Evolutionary conservation across 345 rosid genomes (phyloP).

Genomic region (Citrus sp.): DNA sequence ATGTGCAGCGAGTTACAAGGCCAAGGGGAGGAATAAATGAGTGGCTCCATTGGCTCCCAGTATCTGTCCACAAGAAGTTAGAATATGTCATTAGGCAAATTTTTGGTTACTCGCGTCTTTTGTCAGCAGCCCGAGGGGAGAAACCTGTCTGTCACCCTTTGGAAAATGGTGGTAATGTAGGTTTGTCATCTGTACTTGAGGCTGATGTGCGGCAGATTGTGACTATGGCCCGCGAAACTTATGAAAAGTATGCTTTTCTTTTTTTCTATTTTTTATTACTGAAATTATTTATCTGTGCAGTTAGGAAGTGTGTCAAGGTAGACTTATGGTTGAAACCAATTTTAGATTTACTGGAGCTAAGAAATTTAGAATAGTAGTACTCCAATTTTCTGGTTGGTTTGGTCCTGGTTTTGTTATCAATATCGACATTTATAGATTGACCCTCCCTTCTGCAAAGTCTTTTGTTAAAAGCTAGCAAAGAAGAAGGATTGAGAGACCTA

Average conservation of each 20-base stretch:
- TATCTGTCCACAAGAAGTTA: slow-evolving; percentile 71
- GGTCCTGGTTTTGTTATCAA: not conserved
- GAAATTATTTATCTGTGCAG: not conserved
- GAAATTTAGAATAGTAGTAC: not conserved
- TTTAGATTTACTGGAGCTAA: not conserved
- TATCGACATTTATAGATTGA: not conserved
- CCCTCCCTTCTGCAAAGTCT: not conserved
- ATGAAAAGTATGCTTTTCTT: slow-evolving; percentile 56
- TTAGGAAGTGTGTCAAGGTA: not conserved
- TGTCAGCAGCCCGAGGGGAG: slow-evolving; percentile 32
- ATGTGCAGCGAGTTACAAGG: slow-evolving; percentile 75
- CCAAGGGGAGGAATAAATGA: slow-evolving; percentile 93
- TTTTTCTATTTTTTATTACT: slow-evolving; percentile 4
- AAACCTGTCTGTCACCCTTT: slow-evolving; percentile 31
- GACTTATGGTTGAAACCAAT: not conserved
- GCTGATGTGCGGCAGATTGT: slow-evolving; percentile 82
- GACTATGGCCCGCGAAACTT: slow-evolving; percentile 66
- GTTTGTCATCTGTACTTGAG: slow-evolving; percentile 71
- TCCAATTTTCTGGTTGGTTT: not conserved
- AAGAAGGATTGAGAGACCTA: not conserved
- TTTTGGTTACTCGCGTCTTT: slow-evolving; percentile 45
- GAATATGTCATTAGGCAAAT: slow-evolving; percentile 50
- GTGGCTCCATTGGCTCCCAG: slow-evolving; percentile 94
- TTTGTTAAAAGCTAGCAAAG: not conserved
- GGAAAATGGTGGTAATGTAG: slow-evolving; percentile 61